Evolutionary conservation across 2,329 filamentous ascomycete genomes (phyloP), one percentile per base, ranked within the genome.

Genomic region (Zarea fungicola): DNA sequence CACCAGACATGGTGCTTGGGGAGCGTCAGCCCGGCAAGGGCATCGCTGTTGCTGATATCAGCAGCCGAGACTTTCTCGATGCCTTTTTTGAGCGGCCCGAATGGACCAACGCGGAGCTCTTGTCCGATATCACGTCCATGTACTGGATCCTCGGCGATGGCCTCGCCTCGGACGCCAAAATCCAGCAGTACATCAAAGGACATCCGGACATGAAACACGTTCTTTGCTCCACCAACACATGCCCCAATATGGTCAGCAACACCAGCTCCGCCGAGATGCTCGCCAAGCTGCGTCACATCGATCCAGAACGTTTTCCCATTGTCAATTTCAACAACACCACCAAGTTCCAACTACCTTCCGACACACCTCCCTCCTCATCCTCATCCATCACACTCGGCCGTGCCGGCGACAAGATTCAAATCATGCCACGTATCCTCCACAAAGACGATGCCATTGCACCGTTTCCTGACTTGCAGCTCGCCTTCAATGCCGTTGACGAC

Each of bases 1-100:
- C 85, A 0, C 85, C 92, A 1, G 87, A 93, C 0, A 93, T 95
- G 84, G 90, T 97, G 1, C 62, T 99, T 44, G 89, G 78, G 2
- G 72, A 83, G 10, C 68, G 76, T 3, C 76, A 82, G 48, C 74
- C 78, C 6, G 90, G 90, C 10, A 79, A 75, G 48, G 91, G 89
- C 3, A 75, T 96, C 54, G 85, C 87, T 8, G 74, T 99, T 7
- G 72, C 95, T 34, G 91, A 97, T 57, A 65, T 99, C 7, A 88
- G 89, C 1, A 78, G 83, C 13, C 53, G 64, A 1, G 79, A 82
- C 7, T 91, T 93, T 59, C 70, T 97, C 22, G 80, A 84, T 11
- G 67, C 77, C 6, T 75, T 96, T 45, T 58, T 95, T 36, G 70
- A 73, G 29, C 79, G 89, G 26, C 75, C 83, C 3, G 92, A 96